Base-by-base conservation (phyloP, 495 filamentous ascomycete genomes). In the Pyrenula aspistea region DNA sequence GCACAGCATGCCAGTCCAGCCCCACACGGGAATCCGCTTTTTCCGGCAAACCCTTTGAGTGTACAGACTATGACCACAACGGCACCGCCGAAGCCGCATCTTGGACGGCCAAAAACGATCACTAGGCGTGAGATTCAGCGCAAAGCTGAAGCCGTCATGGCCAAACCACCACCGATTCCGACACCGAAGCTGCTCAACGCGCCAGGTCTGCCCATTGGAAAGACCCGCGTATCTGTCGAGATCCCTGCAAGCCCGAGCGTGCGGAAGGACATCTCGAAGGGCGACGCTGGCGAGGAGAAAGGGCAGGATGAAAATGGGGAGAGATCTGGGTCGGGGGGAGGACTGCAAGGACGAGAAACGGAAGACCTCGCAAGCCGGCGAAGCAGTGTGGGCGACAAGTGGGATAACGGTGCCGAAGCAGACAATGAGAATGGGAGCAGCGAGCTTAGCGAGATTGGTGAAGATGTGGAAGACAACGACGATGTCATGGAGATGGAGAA, bases 361-460 rank as follows among this genome's bases (percentile, higher is more conserved):
- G 21, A 71, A 70, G 24, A 71, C 66, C 25, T 76, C 74, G 51
- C 74, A 73, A 3, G 77, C 81, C 0, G 77, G 80, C 12, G 87
- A 82, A 61, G 65, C 56, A 85, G 80, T 54, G 88, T 84, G 0
- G 87, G 90, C 60, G 87, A 89, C 57, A 88, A 91, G 68, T 42
- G 31, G 31, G 31, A 42, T 42, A 42, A 8, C 8, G 31, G 31
- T 8, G 31, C 15, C 4, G 31, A 42, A 42, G 31, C 31, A 15
- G 31, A 42, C 15, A 42, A 42, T 42, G 31, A 42, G 31, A 42
- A 42, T 42, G 31, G 31, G 31, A 42, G 31, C 31, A 90, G 85
- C 64, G 87, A 91, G 58, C 69, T 91, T 8, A 89, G 84, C 55
- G 87, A 91, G 55, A 77, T 84, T 2, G 77, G 81, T 25, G 77